Evolutionary conservation across 495 filamentous ascomycete species (phyloP).

Genomic region (Lichenothelia convexa): DNA sequence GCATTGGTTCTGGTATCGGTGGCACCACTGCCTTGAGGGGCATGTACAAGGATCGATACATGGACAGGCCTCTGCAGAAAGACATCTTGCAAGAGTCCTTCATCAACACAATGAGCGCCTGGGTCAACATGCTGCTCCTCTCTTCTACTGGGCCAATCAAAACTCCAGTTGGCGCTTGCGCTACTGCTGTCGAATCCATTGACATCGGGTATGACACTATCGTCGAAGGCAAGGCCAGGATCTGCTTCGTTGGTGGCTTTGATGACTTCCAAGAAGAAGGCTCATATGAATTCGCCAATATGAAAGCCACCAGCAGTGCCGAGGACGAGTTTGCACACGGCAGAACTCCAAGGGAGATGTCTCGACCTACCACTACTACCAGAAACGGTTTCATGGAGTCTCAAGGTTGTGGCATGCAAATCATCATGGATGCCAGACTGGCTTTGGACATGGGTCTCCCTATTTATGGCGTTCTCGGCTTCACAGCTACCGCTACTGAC

Average conservation of each 20-base stretch:
- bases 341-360: constrained; percentile 94
- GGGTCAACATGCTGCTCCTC: constrained; percentile 97
- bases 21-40: constrained; percentile 78
- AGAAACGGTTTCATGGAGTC: constrained; percentile 99
- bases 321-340: constrained; percentile 91
- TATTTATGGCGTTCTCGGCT: constrained; percentile 84
- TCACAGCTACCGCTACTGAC: constrained; percentile 95
- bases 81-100: constrained; percentile 98
- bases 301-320: constrained; percentile 97
- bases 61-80: constrained; percentile 96
- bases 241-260: constrained; percentile 96
- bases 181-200: constrained; percentile 89
- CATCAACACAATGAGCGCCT: constrained; percentile 99
- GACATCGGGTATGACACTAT: constrained; percentile 98
- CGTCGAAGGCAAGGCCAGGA: constrained; percentile 85
- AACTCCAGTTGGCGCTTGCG: constrained; percentile 93
- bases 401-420: constrained; percentile 92
- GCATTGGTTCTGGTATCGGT: constrained; percentile 93
- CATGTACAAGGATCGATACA: constrained; percentile 96
- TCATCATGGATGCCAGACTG: constrained; percentile 94
- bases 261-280: constrained; percentile 99
- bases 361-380: constrained; percentile 87
- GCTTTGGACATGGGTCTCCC: constrained; percentile 97
- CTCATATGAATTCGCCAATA: constrained; percentile 98
- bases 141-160: constrained; percentile 98